phyloP scores from a whole-genome alignment of 78 protist species.

The Cavenderia fasciculata region DNA sequence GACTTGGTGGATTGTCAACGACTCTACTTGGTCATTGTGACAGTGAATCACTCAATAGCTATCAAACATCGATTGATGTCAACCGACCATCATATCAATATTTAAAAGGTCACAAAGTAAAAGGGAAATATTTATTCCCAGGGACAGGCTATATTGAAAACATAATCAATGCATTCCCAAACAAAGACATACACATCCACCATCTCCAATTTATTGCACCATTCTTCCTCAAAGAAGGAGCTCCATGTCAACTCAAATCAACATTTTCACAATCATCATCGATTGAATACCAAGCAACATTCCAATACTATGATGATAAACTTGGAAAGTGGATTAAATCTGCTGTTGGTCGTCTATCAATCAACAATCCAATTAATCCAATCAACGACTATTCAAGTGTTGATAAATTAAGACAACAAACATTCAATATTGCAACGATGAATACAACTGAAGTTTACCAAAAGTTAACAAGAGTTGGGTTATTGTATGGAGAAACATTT shows the following conservation, averaged over 20 bases:
- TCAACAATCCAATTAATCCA: neutral
- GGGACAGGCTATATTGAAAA: constrained; percentile 39
- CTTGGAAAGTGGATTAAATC: constrained; percentile 44
- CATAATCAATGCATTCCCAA: neutral
- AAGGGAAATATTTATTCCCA: constrained; percentile 33
- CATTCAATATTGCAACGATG: neutral
- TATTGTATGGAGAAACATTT: constrained; percentile 64
- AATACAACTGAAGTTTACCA: constrained; percentile 22
- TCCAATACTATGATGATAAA: neutral
- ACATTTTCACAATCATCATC: neutral
- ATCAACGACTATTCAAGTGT: neutral
- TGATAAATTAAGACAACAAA: neutral
- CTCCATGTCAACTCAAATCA: constrained; percentile 16
- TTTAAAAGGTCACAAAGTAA: constrained; percentile 35
- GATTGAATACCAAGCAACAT: neutral
- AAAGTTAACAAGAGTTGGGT: constrained; percentile 3
- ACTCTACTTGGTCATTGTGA: neutral
- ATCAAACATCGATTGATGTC: constrained; percentile 2
- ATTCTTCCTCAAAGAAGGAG: neutral
- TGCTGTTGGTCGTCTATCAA: constrained; percentile 45
- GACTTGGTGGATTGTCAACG: neutral
- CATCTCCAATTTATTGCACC: constrained; percentile 4
- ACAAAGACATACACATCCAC: constrained; percentile 10
- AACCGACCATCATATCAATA: constrained; percentile 1
- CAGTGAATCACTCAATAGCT: too few species aligned